phyloP scores from a whole-genome alignment of 2,329 filamentous ascomycete species.

The Pseudocercospora fuligena region DNA sequence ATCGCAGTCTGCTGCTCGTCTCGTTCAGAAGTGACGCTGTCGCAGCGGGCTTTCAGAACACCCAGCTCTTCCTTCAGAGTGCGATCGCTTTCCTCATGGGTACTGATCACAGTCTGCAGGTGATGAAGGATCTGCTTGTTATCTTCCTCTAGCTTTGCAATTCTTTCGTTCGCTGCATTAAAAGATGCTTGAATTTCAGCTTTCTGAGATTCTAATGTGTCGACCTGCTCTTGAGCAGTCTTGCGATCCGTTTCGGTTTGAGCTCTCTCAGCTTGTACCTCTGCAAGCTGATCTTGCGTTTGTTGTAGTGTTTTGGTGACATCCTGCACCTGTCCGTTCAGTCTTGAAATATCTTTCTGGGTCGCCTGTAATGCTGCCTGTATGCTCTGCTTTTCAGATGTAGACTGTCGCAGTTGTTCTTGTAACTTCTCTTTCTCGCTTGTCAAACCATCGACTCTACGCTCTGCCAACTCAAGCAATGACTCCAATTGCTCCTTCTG shows the following conservation, averaged over 20 bases:
- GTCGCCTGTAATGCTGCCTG: constrained; percentile 22
- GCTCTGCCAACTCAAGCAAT: constrained; percentile 42
- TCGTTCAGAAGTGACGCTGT: constrained; percentile 20
- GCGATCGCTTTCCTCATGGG: constrained; percentile 19
- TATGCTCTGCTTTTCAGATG: constrained; percentile 25
- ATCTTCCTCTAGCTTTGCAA: constrained; percentile 29
- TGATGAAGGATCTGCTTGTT: constrained; percentile 27
- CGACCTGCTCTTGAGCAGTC: constrained; percentile 19
- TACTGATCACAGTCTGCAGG: constrained; percentile 22
- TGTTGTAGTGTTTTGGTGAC: constrained; percentile 22
- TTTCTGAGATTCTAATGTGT: constrained; percentile 21
- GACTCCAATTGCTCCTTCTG: constrained; percentile 34
- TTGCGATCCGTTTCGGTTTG: constrained; percentile 15
- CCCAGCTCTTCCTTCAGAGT: constrained; percentile 27
- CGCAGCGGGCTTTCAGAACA: constrained; percentile 22
- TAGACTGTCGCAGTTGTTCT: constrained; percentile 11
- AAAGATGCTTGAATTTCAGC: constrained; percentile 23
- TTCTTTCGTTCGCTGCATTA: constrained; percentile 21
- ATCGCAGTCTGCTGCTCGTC: constrained; percentile 17
- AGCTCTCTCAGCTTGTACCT: constrained; percentile 21
- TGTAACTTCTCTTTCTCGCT: constrained; percentile 38
- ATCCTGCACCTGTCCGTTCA: constrained; percentile 24
- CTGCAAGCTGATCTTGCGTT: constrained; percentile 17
- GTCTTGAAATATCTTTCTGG: constrained; percentile 7
- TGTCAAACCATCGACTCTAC: constrained; percentile 39